These are phyloP conservation scores for Xanthoconium stramineum DNA, from an alignment of 768 basidiomycete genomes.

Conservation along the genomic window DNA sequence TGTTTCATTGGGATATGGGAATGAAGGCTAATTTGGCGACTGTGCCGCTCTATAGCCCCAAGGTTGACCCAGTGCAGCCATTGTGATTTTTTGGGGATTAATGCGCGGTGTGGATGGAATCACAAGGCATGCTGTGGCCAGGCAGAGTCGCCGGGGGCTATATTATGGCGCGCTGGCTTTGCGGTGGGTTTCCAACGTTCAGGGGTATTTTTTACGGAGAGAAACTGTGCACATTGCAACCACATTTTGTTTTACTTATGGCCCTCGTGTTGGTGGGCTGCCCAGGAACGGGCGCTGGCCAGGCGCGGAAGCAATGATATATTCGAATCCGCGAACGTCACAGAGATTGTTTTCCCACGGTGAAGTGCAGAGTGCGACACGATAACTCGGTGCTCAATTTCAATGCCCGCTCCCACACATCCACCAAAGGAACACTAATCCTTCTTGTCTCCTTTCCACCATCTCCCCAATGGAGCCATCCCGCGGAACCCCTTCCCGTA, in stretches of 20 bases:
- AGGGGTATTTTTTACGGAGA: background rate
- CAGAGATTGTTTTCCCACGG: conserved; percentile 29
- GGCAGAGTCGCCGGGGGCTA: background rate
- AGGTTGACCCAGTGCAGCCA: background rate
- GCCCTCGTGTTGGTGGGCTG: conserved; percentile 17
- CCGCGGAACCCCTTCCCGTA: conserved; percentile 60
- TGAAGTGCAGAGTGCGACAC: conserved; percentile 33
- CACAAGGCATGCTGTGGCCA: background rate
- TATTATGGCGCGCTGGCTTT: no score
- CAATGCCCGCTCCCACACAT: conserved; percentile 41
- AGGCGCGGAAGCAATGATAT: conserved; percentile 32
- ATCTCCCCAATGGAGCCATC: conserved; percentile 36
- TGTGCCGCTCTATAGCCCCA: conserved; percentile 16
- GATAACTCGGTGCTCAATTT: conserved; percentile 40
- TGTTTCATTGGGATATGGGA: conserved; percentile 19
- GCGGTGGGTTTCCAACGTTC: background rate
- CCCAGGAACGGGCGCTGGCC: conserved; percentile 30
- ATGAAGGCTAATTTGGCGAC: conserved; percentile 20
- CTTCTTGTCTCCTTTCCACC: conserved; percentile 37
- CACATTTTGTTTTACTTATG: background rate
- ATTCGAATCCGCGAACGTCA: conserved; percentile 34
- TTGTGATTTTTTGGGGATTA: background rate
- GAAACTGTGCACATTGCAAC: background rate
- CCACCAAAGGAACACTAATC: conserved; percentile 24
- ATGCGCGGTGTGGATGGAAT: background rate